Evolutionary conservation across 441 rosid genomes (phyloP), one percentile per base, ranked within the genome.

Genomic region (Macaranga tanarius): DNA sequence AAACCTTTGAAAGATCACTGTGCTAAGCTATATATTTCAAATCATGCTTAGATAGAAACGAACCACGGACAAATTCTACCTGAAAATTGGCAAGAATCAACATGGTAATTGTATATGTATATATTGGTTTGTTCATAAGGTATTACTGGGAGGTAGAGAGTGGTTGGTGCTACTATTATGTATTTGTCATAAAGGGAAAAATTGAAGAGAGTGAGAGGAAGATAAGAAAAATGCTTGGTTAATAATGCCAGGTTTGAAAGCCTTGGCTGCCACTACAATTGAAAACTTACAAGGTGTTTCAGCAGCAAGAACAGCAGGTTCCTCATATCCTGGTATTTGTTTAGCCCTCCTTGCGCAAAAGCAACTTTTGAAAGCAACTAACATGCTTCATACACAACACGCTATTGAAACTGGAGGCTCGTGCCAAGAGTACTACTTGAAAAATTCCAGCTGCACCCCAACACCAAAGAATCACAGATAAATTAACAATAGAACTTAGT

Each of bases 271-370:
- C 20, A 44, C 23, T 42, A n/a, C 38, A 22, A 71, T 40, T 25
- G 56, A 45, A 42, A 52, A 82, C 96, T 85, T 58, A 91, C 96
- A 91, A 55, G 88, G 84, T 77, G 96, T 91, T 85, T 82, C 91
- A 28, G 92, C 83, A 62, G 96, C 90, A 76, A 91, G 96, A 78
- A 86, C 69, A 0, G 77, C 79, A 16, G 93, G 93, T 72, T 89
- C 82, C 72, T 89, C 96, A 20, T 87, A 87, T 20, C 96, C 93
- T 1, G 83, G 88, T 28, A 74, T 31, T 26, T 11, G 28, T 54
- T 61, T 81, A 23, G 63, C 52, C 50, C n/a, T 74, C 86, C 84
- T 87, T 7, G 89, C 81, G 65, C 15, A 34, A 65, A 45, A 40
- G 71, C 93, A 90, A 65, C 88, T 84, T 89, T 83, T 89, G 67